A percentile compares a stretch with the other conserved stretches of the same genome.
Conservation (phyloP, 345 rosid species). For the Isatis tinctoria region DNA sequence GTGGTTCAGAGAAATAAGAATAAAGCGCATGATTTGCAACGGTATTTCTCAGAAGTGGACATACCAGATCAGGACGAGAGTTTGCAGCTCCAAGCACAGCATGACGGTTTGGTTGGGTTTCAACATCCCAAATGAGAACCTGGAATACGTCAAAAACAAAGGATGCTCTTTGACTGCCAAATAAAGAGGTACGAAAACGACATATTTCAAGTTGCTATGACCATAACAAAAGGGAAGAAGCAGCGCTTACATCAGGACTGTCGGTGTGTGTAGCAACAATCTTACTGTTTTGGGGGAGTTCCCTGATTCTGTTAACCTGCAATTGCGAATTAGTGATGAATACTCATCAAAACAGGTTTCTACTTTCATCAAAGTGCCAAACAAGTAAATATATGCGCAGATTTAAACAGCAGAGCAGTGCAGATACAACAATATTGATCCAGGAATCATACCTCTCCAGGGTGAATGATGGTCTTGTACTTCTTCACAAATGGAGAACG, state of each 20-base stretch:
- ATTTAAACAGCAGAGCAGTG: slow-evolving; percentile 19
- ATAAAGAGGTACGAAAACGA: not conserved
- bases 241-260: slow-evolving; percentile 77
- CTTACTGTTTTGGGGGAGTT: slow-evolving; percentile 87
- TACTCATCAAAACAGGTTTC: not conserved
- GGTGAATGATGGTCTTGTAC: slow-evolving; percentile 98
- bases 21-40: not conserved
- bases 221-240: not conserved
- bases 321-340: not conserved
- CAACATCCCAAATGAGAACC: slow-evolving; percentile 99
- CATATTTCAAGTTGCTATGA: not conserved
- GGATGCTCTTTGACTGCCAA: slow-evolving; percentile 7
- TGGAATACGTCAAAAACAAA: slow-evolving; percentile 23
- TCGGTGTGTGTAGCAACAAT: slow-evolving; percentile 99
- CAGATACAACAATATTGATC: not conserved
- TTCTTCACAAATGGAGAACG: slow-evolving; percentile 98
- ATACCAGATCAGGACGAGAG: slow-evolving; percentile 97
- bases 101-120: slow-evolving; percentile 98
- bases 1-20: not conserved
- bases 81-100: slow-evolving; percentile 91
- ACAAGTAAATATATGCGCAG: not conserved
- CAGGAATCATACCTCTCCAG: slow-evolving; percentile 76
- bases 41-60: not conserved
- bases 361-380: not conserved
- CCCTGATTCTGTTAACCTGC: slow-evolving; percentile 98